Evolutionary conservation across 1,284 basidiomycete genomes (phyloP).

Genomic region (Cryptococcus hybrid): DNA sequence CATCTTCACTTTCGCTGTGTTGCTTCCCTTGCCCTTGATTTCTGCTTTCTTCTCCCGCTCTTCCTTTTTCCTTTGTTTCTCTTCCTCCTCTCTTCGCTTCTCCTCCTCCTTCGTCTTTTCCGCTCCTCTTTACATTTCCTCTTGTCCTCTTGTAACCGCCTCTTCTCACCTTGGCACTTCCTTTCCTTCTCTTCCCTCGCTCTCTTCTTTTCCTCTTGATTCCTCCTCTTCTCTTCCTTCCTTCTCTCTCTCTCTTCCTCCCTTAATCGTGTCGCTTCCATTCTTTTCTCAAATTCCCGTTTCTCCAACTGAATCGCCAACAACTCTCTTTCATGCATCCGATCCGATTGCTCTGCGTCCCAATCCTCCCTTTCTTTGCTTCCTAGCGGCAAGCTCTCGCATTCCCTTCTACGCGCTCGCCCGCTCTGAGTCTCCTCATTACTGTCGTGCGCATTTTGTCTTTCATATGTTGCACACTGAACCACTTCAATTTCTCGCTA

Average conservation of each 20-base stretch:
- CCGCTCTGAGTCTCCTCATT: conserved; percentile 15
- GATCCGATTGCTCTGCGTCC: background rate
- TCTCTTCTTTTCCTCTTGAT: background rate
- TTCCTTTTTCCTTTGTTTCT: too few relatives aligned
- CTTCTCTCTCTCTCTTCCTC: background rate
- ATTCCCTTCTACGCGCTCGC: conserved; percentile 21
- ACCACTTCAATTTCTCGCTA: conserved; percentile 17
- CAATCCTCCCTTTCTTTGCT: conserved; percentile 2
- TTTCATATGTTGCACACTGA: conserved; percentile 42
- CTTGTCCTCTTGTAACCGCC: too few relatives aligned
- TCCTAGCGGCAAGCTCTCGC: conserved; percentile 26
- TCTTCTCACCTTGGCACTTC: too few relatives aligned
- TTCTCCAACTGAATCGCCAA: too few relatives aligned
- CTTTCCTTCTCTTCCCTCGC: background rate
- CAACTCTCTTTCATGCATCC: too few relatives aligned
- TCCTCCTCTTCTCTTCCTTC: background rate
- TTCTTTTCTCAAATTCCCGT: background rate
- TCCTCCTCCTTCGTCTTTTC: too few relatives aligned
- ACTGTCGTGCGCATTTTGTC: conserved; percentile 36
- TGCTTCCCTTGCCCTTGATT: too few relatives aligned
- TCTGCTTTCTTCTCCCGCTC: too few relatives aligned
- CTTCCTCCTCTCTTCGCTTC: too few relatives aligned
- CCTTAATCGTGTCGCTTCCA: background rate
- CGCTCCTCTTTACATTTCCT: too few relatives aligned
- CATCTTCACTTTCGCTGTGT: background rate